phyloP scores from a whole-genome alignment of 305 asterid species.

The Solanum hybrid region DNA sequence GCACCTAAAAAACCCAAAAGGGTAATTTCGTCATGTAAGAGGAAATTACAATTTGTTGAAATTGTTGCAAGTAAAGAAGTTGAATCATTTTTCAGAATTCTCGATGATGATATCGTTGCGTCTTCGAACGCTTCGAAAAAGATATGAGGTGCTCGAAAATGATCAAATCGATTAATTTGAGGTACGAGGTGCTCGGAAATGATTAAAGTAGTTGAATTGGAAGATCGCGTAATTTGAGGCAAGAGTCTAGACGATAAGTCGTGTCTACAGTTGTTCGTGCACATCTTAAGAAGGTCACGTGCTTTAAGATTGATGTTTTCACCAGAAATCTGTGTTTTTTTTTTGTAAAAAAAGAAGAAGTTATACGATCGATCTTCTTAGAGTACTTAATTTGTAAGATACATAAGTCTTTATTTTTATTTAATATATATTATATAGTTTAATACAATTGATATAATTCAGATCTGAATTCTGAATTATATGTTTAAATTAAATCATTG shows the following conservation, averaged over 20 bases:
- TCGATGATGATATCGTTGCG: background rate
- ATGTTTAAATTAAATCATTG: background rate
- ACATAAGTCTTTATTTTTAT: background rate
- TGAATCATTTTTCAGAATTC: constrained; percentile 38
- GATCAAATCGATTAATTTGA: background rate
- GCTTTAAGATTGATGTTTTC: background rate
- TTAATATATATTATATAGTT: background rate
- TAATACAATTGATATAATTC: background rate
- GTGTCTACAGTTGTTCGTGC: background rate
- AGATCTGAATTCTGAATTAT: background rate
- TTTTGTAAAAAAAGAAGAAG: background rate
- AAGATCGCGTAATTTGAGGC: background rate
- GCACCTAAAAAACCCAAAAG: constrained; percentile 50
- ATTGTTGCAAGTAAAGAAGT: constrained; percentile 30
- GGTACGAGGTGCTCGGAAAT: background rate
- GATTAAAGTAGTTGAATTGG: background rate
- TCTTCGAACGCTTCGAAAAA: background rate
- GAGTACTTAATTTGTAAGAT: background rate
- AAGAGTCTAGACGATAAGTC: background rate
- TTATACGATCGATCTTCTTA: background rate
- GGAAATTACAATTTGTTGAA: constrained; percentile 45
- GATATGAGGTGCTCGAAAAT: background rate
- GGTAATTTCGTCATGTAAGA: constrained; percentile 29
- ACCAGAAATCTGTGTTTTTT: background rate
- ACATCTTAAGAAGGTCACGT: background rate